Evolutionary conservation across 1,284 basidiomycete genomes (phyloP), one percentile per base, ranked within the genome.

Genomic region (Ceratobasidium sp.): DNA sequence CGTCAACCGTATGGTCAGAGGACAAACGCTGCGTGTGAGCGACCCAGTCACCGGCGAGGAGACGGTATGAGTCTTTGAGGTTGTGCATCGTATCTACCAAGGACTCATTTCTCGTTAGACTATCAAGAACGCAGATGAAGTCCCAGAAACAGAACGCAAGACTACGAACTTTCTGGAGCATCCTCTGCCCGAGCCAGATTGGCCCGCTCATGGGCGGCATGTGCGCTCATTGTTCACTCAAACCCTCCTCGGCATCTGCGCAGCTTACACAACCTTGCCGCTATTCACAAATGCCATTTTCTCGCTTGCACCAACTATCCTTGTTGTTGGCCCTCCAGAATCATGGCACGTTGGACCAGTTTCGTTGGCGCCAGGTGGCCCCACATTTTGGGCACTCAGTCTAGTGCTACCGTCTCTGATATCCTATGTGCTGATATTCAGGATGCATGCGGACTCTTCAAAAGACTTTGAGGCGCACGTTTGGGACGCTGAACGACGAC

Each of bases 401-500:
- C 70, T 78, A 8, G 25, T 77, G 8, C 74, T 75, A 0, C 77
- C 79, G 0, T 73, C 75, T 3, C 34, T 77, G 22, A 53, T 78
- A 10, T 74, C 76, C 15, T 79, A 77, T 40, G 69, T 65, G 17
- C 70, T 79, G n/a, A 55, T 77, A n/a, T 80, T 77, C 70, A 75
- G 75, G 22, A 57, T 78, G 12, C 73, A 74, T 52, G 75, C 75
- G 42, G 70, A 74, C 7, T 74, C 77, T 0, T 68, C 74, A 12
- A 71, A 72, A 13, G 78, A 80, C 60, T 79, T 79, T 54, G 78
- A 79, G 42, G 75, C 77, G 52, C 77, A 77, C 25, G 72, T 75
- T 22, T 80, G 79, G 80, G 77, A 80, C 47, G 74, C 79, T 0
- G 80, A 81, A 70, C 77, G 80, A 13, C 73, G 76, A 64, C 78